Base-by-base conservation (phyloP, 805 yeast genomes). In the Candida boidinii region DNA sequence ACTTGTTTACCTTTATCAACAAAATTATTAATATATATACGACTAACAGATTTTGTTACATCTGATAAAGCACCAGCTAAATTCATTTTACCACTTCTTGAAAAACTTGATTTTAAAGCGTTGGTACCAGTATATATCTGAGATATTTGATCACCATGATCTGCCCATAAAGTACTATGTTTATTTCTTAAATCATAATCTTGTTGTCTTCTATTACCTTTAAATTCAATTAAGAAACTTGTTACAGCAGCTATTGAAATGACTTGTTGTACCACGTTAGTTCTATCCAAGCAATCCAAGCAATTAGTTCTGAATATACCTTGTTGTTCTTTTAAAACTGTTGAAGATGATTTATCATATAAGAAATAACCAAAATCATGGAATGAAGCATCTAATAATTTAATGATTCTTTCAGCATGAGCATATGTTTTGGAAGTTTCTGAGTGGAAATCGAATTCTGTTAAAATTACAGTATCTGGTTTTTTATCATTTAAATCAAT, bases 41-140 rank as follows among this genome's bases (percentile, higher is more conserved):
- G 69, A 26, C 94, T 79, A 7, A 92, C 95, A 0, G 96, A 85
- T 57, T 92, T 92, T 1, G 97, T 87, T 4, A 94, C 96, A 59
- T 92, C 99, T 0, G 95, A 82, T n/a, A 92, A 58, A 0, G 96
- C 96, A 23, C 97, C 96, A 0, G 97, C 97, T 34, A 92, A 60
- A 28, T 90, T 86, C 96, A 88, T 87, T 49, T 88, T 90, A 17
- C 98, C 98, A 19, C 84, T 79, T 51, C 99, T 72, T 2, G 97
- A 84, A 50, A 82, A 92, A 4, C 96, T 86, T 0, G 96, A 84
- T 56, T 92, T 92, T 40, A 92, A 66, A 0, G 99, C 99, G 39
- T 94, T 94, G 0, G 99, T 92, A 19, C 98, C 97, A 0, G 98
- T 90, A 57, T 92, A 92, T 13, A 92, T 90, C 53, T 85, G 94